These are phyloP conservation scores for Canariomyces notabilis DNA, from an alignment of 2,329 filamentous ascomycete genomes.

Conservation along the genomic window DNA sequence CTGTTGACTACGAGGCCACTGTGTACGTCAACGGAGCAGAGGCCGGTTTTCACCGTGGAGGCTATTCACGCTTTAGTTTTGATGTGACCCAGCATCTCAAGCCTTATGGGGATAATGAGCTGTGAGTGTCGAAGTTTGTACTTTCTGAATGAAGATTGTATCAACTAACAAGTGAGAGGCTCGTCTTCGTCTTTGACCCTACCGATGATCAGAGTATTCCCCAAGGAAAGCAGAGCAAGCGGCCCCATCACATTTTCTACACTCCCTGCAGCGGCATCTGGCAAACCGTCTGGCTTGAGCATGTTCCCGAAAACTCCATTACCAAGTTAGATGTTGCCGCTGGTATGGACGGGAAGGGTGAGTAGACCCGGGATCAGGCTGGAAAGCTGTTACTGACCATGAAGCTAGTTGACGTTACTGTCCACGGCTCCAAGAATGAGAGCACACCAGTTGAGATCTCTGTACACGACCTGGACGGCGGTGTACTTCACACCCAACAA, in stretches of 20 bases:
- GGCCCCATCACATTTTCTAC: slow-evolving; percentile 62
- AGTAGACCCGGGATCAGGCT: no score
- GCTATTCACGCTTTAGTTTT: slow-evolving; percentile 57
- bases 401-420: slow-evolving; percentile 48
- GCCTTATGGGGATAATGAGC: slow-evolving; percentile 44
- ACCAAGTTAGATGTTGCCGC: slow-evolving; percentile 55
- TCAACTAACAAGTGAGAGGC: slow-evolving; percentile 31
- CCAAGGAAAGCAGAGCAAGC: slow-evolving; percentile 58
- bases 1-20: slow-evolving; percentile 52
- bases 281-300: slow-evolving; percentile 68
- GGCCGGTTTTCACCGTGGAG: slow-evolving; percentile 51
- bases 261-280: slow-evolving; percentile 69
- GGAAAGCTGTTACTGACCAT: background rate
- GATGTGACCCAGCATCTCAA: slow-evolving; percentile 48
- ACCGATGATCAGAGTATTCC: slow-evolving; percentile 59
- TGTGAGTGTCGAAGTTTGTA: slow-evolving; percentile 36
- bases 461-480: slow-evolving; percentile 34
- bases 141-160: background rate
- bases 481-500: slow-evolving; percentile 38
- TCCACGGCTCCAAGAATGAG: slow-evolving; percentile 39
- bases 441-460: slow-evolving; percentile 33
- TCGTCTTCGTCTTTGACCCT: slow-evolving; percentile 63
- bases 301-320: slow-evolving; percentile 53
- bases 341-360: slow-evolving; percentile 48
- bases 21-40: slow-evolving; percentile 54